These are phyloP conservation scores for Corymbia calophylla DNA, from an alignment of 441 rosid species.

Conservation along the genomic window DNA sequence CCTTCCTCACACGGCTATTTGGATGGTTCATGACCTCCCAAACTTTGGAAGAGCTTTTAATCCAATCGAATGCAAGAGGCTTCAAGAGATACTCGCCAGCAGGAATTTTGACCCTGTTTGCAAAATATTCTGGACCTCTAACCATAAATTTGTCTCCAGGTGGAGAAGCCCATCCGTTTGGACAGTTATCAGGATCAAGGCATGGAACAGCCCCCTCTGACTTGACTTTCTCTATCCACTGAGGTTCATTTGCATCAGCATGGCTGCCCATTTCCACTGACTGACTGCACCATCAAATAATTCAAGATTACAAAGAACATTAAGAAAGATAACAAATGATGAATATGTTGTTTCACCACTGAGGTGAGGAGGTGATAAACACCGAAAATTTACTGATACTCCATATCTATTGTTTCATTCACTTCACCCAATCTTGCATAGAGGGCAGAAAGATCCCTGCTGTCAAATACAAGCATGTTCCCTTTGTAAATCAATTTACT, in stretches of 20 bases:
- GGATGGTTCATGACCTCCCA: constrained; percentile 49
- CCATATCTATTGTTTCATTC: not conserved
- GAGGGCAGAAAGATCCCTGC: not conserved
- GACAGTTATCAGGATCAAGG: constrained; percentile 53
- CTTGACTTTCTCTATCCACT: constrained; percentile 66
- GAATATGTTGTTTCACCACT: not conserved
- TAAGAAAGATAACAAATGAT: not conserved
- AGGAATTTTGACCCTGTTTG: constrained; percentile 62
- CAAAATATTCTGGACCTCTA: constrained; percentile 76
- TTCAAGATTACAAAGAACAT: not conserved
- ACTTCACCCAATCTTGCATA: not conserved
- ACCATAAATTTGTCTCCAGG: constrained; percentile 68
- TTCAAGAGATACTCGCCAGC: constrained; percentile 64
- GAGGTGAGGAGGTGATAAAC: not conserved
- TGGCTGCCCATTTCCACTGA: constrained; percentile 34
- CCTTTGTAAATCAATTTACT: not conserved
- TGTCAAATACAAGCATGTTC: not conserved
- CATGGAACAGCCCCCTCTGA: constrained; percentile 72
- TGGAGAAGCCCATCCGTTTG: constrained; percentile 84
- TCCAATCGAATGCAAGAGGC: constrained; percentile 90
- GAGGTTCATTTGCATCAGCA: constrained; percentile 29
- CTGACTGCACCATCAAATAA: not conserved
- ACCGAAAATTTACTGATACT: not conserved
- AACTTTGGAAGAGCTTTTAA: constrained; percentile 57
- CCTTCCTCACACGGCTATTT: constrained; percentile 56